Conservation (phyloP, 108 stramenopile genomes). For the Chaetoceros muelleri region DNA sequence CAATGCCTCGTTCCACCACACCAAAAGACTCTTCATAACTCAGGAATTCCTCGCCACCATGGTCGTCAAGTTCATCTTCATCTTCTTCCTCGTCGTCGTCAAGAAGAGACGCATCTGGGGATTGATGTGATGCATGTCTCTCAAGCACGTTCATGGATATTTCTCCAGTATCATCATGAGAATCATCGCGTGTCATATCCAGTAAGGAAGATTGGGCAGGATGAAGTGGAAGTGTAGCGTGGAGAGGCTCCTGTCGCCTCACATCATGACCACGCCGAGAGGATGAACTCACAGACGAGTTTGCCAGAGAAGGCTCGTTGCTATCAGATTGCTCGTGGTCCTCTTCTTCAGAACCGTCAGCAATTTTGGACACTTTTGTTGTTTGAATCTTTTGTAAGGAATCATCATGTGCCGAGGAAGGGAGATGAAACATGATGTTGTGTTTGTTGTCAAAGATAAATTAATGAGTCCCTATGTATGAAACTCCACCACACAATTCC, state of each 20-base stretch:
- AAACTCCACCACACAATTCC: too few species aligned
- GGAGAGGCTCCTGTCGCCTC: background rate
- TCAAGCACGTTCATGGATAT: background rate
- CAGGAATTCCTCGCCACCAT: too few species aligned
- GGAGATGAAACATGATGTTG: too few species aligned
- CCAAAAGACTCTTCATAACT: background rate
- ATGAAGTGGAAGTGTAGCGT: background rate
- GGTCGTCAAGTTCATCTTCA: background rate
- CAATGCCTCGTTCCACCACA: background rate
- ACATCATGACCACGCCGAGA: background rate
- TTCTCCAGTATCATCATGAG: background rate
- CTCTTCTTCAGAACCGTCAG: too few species aligned
- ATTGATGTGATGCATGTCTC: background rate
- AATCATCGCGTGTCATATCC: background rate
- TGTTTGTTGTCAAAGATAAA: too few species aligned
- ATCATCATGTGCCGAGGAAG: too few species aligned
- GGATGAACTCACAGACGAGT: background rate
- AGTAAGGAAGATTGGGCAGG: background rate
- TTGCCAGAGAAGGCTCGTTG: background rate
- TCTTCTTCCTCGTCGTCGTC: background rate
- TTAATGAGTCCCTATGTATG: too few species aligned
- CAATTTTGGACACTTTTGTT: too few species aligned
- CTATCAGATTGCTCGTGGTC: too few species aligned
- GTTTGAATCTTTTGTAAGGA: too few species aligned
- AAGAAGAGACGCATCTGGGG: background rate